phyloP scores from a whole-genome alignment of 495 filamentous ascomycete species.

The Pyrenula aspistea region DNA sequence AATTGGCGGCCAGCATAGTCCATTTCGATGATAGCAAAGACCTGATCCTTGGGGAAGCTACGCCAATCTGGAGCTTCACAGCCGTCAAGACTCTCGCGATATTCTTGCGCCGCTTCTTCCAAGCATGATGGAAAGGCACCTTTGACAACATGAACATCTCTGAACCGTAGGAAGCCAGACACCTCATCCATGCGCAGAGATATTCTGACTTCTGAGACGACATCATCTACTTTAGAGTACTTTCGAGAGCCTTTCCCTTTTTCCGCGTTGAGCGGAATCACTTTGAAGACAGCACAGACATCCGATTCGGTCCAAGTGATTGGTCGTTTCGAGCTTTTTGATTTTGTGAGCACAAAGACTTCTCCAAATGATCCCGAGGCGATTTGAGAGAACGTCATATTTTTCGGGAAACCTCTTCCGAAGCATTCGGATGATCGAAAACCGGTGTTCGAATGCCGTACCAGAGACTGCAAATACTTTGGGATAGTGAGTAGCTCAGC shows the following conservation, averaged over 20 bases:
- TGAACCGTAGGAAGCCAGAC: conserved; percentile 87
- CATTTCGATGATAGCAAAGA: conserved; percentile 77
- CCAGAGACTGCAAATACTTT: background rate
- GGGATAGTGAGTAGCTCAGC: background rate
- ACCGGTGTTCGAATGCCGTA: background rate
- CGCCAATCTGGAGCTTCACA: conserved; percentile 14
- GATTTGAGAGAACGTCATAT: conserved; percentile 33
- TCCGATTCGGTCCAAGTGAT: conserved; percentile 25
- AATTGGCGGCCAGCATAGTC: conserved; percentile 73
- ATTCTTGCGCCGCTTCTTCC: conserved; percentile 58
- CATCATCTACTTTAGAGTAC: conserved; percentile 37
- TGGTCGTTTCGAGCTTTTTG: conserved; percentile 28
- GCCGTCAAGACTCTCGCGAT: conserved; percentile 23
- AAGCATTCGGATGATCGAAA: background rate
- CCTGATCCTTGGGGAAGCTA: conserved; percentile 51
- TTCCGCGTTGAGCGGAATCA: conserved; percentile 33
- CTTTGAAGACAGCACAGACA: conserved; percentile 35
- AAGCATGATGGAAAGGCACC: conserved; percentile 55
- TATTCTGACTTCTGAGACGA: conserved; percentile 58
- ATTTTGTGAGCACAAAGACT: conserved; percentile 32
- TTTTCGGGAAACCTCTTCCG: conserved; percentile 29
- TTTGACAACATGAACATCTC: conserved; percentile 60
- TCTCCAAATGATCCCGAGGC: conserved; percentile 41
- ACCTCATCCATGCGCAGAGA: conserved; percentile 65
- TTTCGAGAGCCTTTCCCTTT: conserved; percentile 32